These are phyloP conservation scores for Cryptococcus sp. DNA, from an alignment of 1,284 basidiomycete species.

Conservation along the genomic window DNA sequence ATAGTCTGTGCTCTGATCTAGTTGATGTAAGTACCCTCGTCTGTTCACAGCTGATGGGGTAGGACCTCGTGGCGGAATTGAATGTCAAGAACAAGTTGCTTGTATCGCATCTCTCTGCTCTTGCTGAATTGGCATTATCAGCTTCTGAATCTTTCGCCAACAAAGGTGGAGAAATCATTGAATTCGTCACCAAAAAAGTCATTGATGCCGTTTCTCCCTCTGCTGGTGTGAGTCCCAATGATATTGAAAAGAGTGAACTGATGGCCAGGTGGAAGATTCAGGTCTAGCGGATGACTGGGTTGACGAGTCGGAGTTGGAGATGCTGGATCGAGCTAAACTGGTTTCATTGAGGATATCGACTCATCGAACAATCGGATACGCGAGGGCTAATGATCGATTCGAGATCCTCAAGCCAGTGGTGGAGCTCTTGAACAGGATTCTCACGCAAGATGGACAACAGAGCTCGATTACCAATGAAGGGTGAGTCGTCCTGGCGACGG, in stretches of 20 bases:
- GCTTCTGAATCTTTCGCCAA: slow-evolving; percentile 70
- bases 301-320: slow-evolving; percentile 58
- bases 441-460: slow-evolving; percentile 64
- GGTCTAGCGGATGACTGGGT: slow-evolving; percentile 60
- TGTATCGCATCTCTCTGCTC: slow-evolving; percentile 67
- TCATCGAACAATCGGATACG: slow-evolving; percentile 69
- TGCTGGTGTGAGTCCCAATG: slow-evolving; percentile 45
- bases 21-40: slow-evolving; percentile 57
- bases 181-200: slow-evolving; percentile 67
- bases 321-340: slow-evolving; percentile 59
- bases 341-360: slow-evolving; percentile 71
- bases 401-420: slow-evolving; percentile 68
- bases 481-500: slow-evolving; percentile 51
- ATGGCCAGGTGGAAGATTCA: slow-evolving; percentile 48
- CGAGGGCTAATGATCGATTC: slow-evolving; percentile 57
- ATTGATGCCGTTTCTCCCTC: slow-evolving; percentile 57
- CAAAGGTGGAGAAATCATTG: slow-evolving; percentile 66
- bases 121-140: slow-evolving; percentile 67
- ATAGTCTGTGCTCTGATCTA: slow-evolving; percentile 54
- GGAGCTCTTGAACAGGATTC: slow-evolving; percentile 64
- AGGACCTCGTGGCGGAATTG: neutral
- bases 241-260: neutral
- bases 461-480: slow-evolving; percentile 60
- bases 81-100: neutral
- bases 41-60: neutral